Evolutionary conservation across 371 early-diverging fungal species (phyloP), one percentile per base, ranked within the genome.

Genomic region (Lichtheimia ornata): DNA sequence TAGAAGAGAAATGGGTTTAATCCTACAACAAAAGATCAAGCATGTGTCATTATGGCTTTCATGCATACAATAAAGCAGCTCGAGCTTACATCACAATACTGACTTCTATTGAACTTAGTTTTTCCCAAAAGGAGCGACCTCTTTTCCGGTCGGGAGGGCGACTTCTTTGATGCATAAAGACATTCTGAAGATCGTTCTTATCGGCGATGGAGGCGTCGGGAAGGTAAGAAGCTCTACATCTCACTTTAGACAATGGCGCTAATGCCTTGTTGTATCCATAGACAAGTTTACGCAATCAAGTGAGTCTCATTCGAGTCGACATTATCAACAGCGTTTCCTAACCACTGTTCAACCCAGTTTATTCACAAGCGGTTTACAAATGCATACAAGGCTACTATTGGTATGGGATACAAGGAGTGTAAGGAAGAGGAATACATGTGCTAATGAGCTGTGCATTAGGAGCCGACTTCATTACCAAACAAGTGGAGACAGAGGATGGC

Each of bases 301-400:
- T 81, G 55, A 45, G 44, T n/a, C 47, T 35, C 9, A 35, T 35
- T 35, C 11, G 35, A 35, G 35, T 35, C 35, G 11, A 2, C 35
- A 35, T 35, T 35, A 9, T 6, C 35, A 35, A 35, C 35, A 35
- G 35, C 35, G 11, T 11, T 35, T 35, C 11, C 35, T 9, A 9
- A 35, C 5, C 11, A 35, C 35, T 35, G 9, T 35, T 35, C 35
- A 35, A 35, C 35, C 2, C 11, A 95, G 84, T 98, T 92, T 73
- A 92, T 97, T 56, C 94, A 93, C 75, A 90, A 86, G 57, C 88
- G 91, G 61, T 99, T 99, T 78, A 93, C 90, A 63, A 93, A 89
- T 64, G 91, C 94, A 70, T 97, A 99, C 87, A 96, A 97, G 76
- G 95, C 97, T 13, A 99, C 99, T 17, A 97, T 99, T 64, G 99